Percentiles rank a stretch among this genome's conserved stretches.
These are phyloP conservation scores for Globisporangium okanoganense DNA, from an alignment of 352 stramenopile genomes.

Conservation along the genomic window DNA sequence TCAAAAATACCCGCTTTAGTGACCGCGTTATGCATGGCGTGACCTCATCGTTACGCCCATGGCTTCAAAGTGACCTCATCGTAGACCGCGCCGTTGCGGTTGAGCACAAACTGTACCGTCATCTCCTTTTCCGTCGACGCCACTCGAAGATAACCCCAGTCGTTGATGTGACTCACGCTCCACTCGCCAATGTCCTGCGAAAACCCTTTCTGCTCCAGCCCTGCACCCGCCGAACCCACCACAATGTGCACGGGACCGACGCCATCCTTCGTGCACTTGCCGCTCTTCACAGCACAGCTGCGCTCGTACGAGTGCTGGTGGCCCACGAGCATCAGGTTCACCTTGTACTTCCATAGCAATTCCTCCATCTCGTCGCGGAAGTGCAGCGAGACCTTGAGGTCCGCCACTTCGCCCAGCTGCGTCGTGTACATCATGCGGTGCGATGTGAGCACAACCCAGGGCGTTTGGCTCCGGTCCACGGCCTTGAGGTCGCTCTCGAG, in stretches of 20 bases:
- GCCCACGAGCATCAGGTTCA: slow-evolving; percentile 89
- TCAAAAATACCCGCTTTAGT: too few species aligned
- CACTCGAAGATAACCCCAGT: slow-evolving; percentile 74
- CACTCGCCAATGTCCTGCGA: slow-evolving; percentile 66
- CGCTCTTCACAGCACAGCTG: slow-evolving; percentile 76
- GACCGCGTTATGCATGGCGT: too few species aligned
- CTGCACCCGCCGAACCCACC: slow-evolving; percentile 79
- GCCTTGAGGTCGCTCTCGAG: slow-evolving; percentile 77
- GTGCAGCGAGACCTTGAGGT: slow-evolving; percentile 65
- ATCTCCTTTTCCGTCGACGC: slow-evolving; percentile 61
- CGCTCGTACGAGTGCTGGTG: slow-evolving; percentile 93
- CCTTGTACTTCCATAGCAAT: slow-evolving; percentile 81
- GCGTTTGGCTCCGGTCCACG: slow-evolving; percentile 83
- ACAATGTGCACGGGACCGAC: slow-evolving; percentile 85
- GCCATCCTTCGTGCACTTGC: slow-evolving; percentile 66
- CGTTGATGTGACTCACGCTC: slow-evolving; percentile 76
- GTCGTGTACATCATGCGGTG: slow-evolving; percentile 92
- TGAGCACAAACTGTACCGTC: slow-evolving; percentile 75
- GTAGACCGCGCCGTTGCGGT: slow-evolving; percentile 76
- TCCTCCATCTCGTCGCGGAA: slow-evolving; percentile 90
- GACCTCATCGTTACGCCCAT: slow-evolving; percentile 53
- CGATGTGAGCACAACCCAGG: slow-evolving; percentile 91
- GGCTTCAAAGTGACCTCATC: slow-evolving; percentile 62
- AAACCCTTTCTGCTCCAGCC: slow-evolving; percentile 61
- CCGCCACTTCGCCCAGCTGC: slow-evolving; percentile 56